A percentile compares a stretch with the other conserved stretches of the same genome.
Conservation (phyloP, 2,329 filamentous ascomycete species). For the Phyllosticta citrichinensis region DNA sequence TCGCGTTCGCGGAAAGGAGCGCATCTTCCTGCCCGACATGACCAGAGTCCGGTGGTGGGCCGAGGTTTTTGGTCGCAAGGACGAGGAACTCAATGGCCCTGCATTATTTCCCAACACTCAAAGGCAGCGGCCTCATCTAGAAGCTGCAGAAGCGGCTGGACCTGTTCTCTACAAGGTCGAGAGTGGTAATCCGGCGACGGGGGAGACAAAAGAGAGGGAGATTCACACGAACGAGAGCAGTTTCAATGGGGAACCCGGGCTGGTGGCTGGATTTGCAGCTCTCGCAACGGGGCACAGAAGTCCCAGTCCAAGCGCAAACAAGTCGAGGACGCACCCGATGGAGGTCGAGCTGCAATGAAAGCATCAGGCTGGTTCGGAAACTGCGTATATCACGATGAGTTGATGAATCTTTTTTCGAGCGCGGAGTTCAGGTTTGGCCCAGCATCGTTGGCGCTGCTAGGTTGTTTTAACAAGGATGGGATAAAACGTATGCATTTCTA, state of each 20-base stretch:
- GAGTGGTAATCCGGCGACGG: slow-evolving; percentile 22
- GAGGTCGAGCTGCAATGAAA: slow-evolving; percentile 28
- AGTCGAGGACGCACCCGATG: slow-evolving; percentile 16
- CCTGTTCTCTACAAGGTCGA: slow-evolving; percentile 26
- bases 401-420: slow-evolving; percentile 7
- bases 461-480: background rate
- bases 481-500: background rate
- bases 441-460: slow-evolving; percentile 3
- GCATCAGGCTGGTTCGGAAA: background rate
- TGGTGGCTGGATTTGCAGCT: slow-evolving; percentile 23
- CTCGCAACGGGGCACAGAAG: slow-evolving; percentile 20
- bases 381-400: background rate
- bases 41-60: slow-evolving; percentile 89
- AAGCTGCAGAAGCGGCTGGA: slow-evolving; percentile 16
- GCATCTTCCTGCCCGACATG: slow-evolving; percentile 69
- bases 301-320: slow-evolving; percentile 17
- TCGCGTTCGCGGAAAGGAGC: slow-evolving; percentile 65
- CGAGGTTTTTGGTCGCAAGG: slow-evolving; percentile 72
- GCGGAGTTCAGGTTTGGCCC: slow-evolving; percentile 4
- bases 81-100: slow-evolving; percentile 84
- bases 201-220: slow-evolving; percentile 17
- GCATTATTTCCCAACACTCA: slow-evolving; percentile 3
- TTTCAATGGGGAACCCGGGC: slow-evolving; percentile 7
- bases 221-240: slow-evolving; percentile 17
- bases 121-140: slow-evolving; percentile 3